Conservation (phyloP, 345 rosid genomes). For the Psidium guajava region DNA sequence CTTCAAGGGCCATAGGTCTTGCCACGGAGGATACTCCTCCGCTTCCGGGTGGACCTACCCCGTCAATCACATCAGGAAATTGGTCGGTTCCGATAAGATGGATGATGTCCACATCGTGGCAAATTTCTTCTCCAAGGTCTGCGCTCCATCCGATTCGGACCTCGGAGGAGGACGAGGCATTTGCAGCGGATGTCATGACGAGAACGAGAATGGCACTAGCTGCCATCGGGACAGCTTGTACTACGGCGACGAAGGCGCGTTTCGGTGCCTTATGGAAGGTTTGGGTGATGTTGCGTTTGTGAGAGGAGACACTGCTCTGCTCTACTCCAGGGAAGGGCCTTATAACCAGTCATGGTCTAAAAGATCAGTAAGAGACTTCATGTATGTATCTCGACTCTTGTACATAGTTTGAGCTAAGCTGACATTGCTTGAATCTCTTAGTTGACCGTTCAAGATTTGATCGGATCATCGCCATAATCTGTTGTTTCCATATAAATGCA, state of each 20-base stretch:
- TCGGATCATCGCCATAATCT: neutral
- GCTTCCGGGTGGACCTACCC: conserved; percentile 33
- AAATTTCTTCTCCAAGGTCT: conserved; percentile 16
- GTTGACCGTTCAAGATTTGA: neutral
- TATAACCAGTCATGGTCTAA: conserved; percentile 22
- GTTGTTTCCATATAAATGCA: conserved; percentile 2
- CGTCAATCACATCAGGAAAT: conserved; percentile 9
- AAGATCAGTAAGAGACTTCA: conserved; percentile 23
- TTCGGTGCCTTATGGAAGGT: conserved; percentile 23
- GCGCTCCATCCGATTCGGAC: conserved; percentile 18
- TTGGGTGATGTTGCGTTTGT: conserved; percentile 29
- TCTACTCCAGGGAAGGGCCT: conserved; percentile 22
- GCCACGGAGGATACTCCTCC: conserved; percentile 22
- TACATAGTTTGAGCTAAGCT: neutral
- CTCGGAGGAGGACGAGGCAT: conserved; percentile 4
- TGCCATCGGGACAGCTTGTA: neutral
- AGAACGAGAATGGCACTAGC: neutral
- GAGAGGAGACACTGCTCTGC: conserved; percentile 18
- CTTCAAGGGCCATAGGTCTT: conserved; percentile 19
- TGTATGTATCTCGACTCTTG: conserved; percentile 2
- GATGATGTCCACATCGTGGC: neutral
- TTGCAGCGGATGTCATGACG: conserved; percentile 6
- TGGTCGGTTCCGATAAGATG: neutral
- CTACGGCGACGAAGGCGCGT: conserved; percentile 19
- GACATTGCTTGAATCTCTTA: neutral